phyloP scores from a whole-genome alignment of 192 early-diverging fungal genomes.

The Chytriomyces sp. region DNA sequence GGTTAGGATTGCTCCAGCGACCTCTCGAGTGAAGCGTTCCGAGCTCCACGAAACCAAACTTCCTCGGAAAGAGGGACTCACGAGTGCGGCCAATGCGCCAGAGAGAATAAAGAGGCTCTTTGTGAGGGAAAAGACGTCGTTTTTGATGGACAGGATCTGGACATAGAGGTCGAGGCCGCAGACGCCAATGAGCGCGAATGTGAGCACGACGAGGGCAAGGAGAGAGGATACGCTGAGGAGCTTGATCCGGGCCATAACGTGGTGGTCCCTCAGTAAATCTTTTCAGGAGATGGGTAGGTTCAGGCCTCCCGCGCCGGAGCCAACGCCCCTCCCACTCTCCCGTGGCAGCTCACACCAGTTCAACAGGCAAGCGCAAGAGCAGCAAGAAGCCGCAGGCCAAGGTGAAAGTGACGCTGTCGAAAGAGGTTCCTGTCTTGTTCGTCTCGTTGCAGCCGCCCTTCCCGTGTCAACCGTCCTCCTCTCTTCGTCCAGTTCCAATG shows the following conservation, averaged over 20 bases:
- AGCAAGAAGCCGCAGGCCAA: conserved; percentile 69
- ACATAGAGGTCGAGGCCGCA: conserved; percentile 25
- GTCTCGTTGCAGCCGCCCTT: too few species aligned
- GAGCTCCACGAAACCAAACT: too few species aligned
- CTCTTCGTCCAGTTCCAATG: too few species aligned
- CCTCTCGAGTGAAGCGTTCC: too few species aligned
- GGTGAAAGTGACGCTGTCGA: conserved; percentile 69
- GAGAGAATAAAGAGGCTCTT: conserved; percentile 11
- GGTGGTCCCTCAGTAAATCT: too few species aligned
- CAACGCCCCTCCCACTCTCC: not conserved
- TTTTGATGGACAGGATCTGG: conserved; percentile 16
- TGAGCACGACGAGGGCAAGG: not conserved
- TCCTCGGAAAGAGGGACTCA: not conserved
- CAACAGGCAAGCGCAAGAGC: conserved; percentile 71
- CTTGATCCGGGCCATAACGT: conserved; percentile 7
- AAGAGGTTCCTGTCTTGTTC: too few species aligned
- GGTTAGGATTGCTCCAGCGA: too few species aligned
- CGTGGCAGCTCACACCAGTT: not conserved
- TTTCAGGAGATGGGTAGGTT: too few species aligned
- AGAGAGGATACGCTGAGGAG: conserved; percentile 16
- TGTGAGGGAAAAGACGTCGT: not conserved
- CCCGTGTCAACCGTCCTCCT: too few species aligned
- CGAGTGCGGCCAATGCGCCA: not conserved
- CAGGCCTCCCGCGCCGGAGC: too few species aligned
- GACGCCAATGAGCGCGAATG: conserved; percentile 12